A percentile compares a stretch with the other conserved stretches of the same genome.
Conservation (phyloP, 176 grass and related monocot species). For the Hsuehochloa calcarea region DNA sequence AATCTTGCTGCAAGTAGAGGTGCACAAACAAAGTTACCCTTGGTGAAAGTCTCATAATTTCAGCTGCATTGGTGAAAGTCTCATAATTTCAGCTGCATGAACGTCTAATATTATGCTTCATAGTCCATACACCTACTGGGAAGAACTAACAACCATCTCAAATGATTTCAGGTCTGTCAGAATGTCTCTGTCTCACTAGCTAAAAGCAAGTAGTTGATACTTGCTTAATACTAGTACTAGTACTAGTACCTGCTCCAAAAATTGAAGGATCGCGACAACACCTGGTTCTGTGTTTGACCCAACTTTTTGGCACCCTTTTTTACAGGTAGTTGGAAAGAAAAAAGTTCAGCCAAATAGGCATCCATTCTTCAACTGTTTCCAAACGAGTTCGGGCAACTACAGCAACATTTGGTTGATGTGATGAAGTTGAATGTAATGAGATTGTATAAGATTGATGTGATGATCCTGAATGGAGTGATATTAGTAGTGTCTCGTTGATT, state of each 20-base stretch:
- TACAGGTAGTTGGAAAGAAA: background rate
- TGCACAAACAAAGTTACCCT: background rate
- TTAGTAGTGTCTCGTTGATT: too few species aligned
- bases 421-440: too few species aligned
- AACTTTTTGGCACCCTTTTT: background rate
- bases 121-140: background rate
- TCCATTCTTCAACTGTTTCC: slow-evolving; percentile 10
- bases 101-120: background rate
- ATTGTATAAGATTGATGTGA: too few species aligned
- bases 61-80: background rate
- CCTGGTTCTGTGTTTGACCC: background rate
- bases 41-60: background rate
- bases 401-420: background rate
- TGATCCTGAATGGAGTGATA: too few species aligned
- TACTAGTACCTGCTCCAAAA: background rate
- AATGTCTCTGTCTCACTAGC: background rate
- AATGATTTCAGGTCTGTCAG: background rate
- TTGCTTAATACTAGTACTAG: background rate
- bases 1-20: slow-evolving; percentile 13
- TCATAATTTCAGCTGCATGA: background rate
- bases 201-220: background rate
- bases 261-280: slow-evolving; percentile 21
- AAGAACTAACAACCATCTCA: background rate
- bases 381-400: slow-evolving; percentile 6
- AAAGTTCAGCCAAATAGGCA: background rate